Conservation (phyloP, 129 eudicot species). For the Chrysanthemum makinoi region DNA sequence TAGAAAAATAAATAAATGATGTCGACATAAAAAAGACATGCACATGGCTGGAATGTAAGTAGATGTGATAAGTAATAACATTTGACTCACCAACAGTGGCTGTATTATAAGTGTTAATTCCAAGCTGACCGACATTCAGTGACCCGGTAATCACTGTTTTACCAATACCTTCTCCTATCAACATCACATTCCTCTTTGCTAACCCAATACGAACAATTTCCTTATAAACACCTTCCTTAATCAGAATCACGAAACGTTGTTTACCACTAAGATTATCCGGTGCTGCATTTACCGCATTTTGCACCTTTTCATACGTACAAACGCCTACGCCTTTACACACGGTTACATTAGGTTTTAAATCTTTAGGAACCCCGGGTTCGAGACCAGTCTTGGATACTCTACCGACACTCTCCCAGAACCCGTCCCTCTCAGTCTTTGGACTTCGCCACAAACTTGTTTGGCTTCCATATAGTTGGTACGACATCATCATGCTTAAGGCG, state of each 20-base stretch:
- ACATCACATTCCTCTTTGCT: constrained; percentile 70
- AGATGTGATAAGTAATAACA: no score
- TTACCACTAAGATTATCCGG: constrained; percentile 37
- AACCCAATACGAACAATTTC: constrained; percentile 78
- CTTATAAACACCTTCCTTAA: constrained; percentile 64
- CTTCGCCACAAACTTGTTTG: constrained; percentile 40
- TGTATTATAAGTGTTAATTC: constrained; percentile 61
- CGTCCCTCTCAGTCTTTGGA: constrained; percentile 64
- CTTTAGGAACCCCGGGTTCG: constrained; percentile 35
- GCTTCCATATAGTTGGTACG: constrained; percentile 52
- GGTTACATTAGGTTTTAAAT: constrained; percentile 56
- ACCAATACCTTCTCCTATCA: constrained; percentile 87
- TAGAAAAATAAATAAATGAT: no score
- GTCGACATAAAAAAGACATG: no score
- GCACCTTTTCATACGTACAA: constrained; percentile 57
- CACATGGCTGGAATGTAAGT: no score
- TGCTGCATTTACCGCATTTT: constrained; percentile 69
- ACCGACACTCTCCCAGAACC: constrained; percentile 63
- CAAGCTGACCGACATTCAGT: constrained; percentile 56
- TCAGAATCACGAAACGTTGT: constrained; percentile 48
- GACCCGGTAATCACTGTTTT: constrained; percentile 82
- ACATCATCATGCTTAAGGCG: constrained; percentile 56
- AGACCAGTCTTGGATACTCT: not conserved
- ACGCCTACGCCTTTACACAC: constrained; percentile 56
- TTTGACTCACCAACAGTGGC: constrained; percentile 72